phyloP scores from a whole-genome alignment of 202 grass and related monocot genomes.

The Tripidium arundinaceum region DNA sequence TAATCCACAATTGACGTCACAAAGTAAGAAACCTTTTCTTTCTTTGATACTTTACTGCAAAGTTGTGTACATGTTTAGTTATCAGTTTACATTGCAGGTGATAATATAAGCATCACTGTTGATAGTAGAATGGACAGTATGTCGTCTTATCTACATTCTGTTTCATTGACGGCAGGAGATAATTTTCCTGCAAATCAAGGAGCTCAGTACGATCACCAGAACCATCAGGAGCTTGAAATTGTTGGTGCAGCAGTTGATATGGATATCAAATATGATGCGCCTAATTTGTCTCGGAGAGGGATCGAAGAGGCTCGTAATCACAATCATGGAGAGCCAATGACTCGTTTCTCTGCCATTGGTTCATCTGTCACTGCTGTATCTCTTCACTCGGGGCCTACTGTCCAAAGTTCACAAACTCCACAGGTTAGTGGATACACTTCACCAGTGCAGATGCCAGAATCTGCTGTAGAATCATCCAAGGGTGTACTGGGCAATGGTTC shows the following conservation, averaged over 20 bases:
- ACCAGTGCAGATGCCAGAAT: slow-evolving; percentile 45
- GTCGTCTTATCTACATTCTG: slow-evolving; percentile 72
- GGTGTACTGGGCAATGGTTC: slow-evolving; percentile 27
- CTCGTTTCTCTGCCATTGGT: slow-evolving; percentile 58
- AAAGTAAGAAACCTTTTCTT: slow-evolving; percentile 55
- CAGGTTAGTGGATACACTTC: too few relatives aligned
- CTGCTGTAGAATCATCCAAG: slow-evolving; percentile 42
- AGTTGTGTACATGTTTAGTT: slow-evolving; percentile 31
- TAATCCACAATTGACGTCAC: slow-evolving; percentile 37
- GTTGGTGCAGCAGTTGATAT: slow-evolving; percentile 28
- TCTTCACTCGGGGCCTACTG: slow-evolving; percentile 41
- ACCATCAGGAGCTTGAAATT: slow-evolving; percentile 39
- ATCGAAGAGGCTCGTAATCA: slow-evolving; percentile 38
- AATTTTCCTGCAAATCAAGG: slow-evolving; percentile 37
- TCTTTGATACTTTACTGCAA: slow-evolving; percentile 1
- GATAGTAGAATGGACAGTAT: slow-evolving; percentile 67
- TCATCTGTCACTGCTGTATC: slow-evolving; percentile 67
- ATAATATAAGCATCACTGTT: slow-evolving; percentile 44
- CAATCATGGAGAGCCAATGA: slow-evolving; percentile 51
- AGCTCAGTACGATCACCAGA: slow-evolving; percentile 25
- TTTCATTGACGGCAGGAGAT: slow-evolving; percentile 66
- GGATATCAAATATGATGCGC: slow-evolving; percentile 44
- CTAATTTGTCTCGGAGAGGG: slow-evolving; percentile 29
- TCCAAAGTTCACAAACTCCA: too few relatives aligned
- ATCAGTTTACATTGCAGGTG: slow-evolving; percentile 49